Evolutionary conservation across 2,329 filamentous ascomycete species (phyloP).

Genomic region (Fusarium sp.): DNA sequence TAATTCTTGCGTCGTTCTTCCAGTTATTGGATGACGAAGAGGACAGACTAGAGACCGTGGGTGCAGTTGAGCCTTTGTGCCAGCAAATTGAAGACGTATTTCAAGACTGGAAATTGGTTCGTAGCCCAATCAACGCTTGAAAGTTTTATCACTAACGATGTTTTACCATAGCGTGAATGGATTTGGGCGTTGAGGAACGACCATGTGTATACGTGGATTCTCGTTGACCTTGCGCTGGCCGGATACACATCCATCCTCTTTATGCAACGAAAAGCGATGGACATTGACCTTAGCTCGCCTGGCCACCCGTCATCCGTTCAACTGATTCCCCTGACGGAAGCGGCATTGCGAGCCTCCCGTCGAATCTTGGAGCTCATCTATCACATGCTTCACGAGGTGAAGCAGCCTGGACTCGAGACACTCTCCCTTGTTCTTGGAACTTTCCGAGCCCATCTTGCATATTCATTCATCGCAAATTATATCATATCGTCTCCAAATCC

Average conservation of each 20-base stretch:
- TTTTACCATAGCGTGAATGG: neutral
- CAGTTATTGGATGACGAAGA: neutral
- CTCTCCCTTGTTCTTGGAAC: neutral
- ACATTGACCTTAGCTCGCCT: neutral
- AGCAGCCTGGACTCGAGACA: neutral
- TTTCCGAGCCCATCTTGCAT: neutral
- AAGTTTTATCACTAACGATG: neutral
- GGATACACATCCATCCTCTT: neutral
- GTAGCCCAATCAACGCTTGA: neutral
- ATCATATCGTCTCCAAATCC: neutral
- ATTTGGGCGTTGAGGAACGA: neutral
- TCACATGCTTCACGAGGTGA: neutral
- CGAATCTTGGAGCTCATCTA: neutral
- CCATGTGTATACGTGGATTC: neutral
- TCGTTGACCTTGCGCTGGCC: neutral
- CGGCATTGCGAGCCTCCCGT: constrained; percentile 2
- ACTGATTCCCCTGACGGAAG: neutral
- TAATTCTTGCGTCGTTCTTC: neutral
- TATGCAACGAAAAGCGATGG: neutral
- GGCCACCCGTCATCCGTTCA: neutral
- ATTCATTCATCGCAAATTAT: neutral
- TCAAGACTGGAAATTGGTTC: neutral
- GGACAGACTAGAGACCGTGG: neutral
- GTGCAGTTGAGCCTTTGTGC: neutral
- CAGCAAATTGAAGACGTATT: neutral